Conservation (phyloP, 768 basidiomycete genomes). For the Amanita thiersii region DNA sequence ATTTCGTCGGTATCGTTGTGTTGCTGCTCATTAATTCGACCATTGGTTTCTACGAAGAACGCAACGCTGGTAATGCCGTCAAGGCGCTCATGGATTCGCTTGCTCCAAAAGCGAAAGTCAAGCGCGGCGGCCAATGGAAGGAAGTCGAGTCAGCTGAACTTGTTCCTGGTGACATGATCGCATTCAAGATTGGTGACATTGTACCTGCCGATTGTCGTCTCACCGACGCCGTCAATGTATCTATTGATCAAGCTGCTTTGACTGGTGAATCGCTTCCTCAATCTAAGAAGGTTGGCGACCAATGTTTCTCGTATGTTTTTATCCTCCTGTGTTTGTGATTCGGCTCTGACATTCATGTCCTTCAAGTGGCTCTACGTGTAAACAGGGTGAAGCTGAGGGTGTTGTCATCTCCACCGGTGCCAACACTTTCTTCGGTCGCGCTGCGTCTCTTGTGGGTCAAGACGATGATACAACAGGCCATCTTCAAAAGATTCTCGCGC, state of each 20-base stretch:
- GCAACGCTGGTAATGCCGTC: conserved; percentile 96
- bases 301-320: conserved; percentile 91
- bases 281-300: conserved; percentile 88
- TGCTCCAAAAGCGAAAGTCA: conserved; percentile 94
- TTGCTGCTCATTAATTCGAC: conserved; percentile 90
- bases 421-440: conserved; percentile 99
- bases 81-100: conserved; percentile 99
- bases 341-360: conserved; percentile 8
- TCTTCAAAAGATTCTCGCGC: conserved; percentile 96
- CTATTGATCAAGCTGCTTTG: conserved; percentile 96
- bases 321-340: conserved; percentile 8
- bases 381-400: conserved; percentile 98
- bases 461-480: conserved; percentile 98
- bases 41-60: conserved; percentile 98
- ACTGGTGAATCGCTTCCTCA: conserved; percentile 96
- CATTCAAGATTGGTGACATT: conserved; percentile 99
- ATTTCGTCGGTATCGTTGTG: conserved; percentile 93
- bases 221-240: conserved; percentile 93
- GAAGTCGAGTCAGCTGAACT: conserved; percentile 89
- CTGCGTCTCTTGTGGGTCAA: conserved; percentile 93
- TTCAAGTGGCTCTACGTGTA: conserved; percentile 88
- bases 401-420: conserved; percentile 96
- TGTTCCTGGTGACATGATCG: conserved; percentile 92
- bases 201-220: conserved; percentile 98
- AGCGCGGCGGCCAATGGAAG: conserved; percentile 74